Conservation (phyloP, 2,329 filamentous ascomycete genomes). For the Ascochyta pisi region DNA sequence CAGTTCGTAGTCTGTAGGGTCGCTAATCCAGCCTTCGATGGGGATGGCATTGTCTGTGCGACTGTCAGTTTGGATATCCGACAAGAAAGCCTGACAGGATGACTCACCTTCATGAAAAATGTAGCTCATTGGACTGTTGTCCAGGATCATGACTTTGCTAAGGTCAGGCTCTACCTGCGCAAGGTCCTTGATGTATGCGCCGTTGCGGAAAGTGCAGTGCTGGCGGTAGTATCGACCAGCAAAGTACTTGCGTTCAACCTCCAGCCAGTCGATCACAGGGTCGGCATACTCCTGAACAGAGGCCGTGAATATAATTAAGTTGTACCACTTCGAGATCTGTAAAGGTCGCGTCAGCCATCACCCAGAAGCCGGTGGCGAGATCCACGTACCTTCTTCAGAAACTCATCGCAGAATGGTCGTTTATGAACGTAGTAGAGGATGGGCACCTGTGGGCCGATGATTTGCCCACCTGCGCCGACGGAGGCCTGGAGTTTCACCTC, state of each 20-base stretch:
- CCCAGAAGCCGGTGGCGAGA: not conserved
- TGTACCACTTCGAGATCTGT: constrained; percentile 95
- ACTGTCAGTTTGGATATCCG: not conserved
- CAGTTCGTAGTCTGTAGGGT: constrained; percentile 95
- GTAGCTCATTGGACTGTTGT: constrained; percentile 98
- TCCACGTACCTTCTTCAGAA: constrained; percentile 75
- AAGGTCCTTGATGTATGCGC: constrained; percentile 97
- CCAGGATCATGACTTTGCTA: constrained; percentile 97
- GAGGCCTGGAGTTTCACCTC: constrained; percentile 86
- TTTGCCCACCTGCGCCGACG: constrained; percentile 71
- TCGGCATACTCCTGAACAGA: constrained; percentile 99
- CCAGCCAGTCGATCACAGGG: constrained; percentile 98
- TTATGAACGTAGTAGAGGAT: constrained; percentile 99
- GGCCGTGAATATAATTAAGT: constrained; percentile 93
- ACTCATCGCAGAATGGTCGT: constrained; percentile 94
- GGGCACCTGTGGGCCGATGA: constrained; percentile 85
- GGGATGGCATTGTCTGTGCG: constrained; percentile 92
- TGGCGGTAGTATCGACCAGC: constrained; percentile 92
- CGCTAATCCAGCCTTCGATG: constrained; percentile 98
- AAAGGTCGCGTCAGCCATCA: constrained; percentile 28
- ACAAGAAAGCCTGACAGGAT: constrained; percentile 57
- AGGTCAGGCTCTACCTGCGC: constrained; percentile 95
- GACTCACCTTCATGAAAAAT: constrained; percentile 83
- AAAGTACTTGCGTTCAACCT: constrained; percentile 96
- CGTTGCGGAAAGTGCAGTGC: constrained; percentile 94